These are phyloP conservation scores for Pseudoneurospora amorphoporcata DNA, from an alignment of 495 filamentous ascomycete species.

Conservation along the genomic window DNA sequence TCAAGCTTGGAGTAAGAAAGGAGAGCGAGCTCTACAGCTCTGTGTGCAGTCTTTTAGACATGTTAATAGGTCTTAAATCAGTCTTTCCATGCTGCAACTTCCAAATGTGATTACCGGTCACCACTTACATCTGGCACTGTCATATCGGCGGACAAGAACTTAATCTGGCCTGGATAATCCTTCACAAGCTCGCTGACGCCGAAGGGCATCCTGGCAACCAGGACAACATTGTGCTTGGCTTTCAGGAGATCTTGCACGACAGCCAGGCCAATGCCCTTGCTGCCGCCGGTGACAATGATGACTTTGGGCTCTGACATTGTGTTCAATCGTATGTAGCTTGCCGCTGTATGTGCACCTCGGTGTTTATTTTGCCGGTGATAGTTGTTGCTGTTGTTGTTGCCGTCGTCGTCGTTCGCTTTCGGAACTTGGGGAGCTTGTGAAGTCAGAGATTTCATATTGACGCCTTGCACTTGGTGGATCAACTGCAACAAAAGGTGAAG, in stretches of 20 bases:
- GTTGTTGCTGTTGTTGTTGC: not conserved
- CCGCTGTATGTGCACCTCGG: not conserved
- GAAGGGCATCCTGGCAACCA: slow-evolving; percentile 59
- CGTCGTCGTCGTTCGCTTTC: not conserved
- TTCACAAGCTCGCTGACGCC: slow-evolving; percentile 57
- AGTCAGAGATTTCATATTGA: not conserved
- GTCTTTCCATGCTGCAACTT: not conserved
- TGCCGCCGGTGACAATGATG: slow-evolving; percentile 60
- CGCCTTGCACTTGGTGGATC: not conserved
- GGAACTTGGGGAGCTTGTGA: not conserved
- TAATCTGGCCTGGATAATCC: slow-evolving; percentile 56
- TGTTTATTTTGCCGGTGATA: not conserved
- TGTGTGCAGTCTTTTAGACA: slow-evolving; percentile 39
- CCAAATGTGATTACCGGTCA: not conserved
- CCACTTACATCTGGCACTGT: slow-evolving; percentile 45
- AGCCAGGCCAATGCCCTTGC: slow-evolving; percentile 73
- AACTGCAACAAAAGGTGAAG: not conserved
- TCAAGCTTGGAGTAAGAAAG: slow-evolving; percentile 63
- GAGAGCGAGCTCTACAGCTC: slow-evolving; percentile 52
- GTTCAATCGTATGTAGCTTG: not conserved
- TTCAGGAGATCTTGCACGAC: slow-evolving; percentile 62
- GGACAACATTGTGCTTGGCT: slow-evolving; percentile 59
- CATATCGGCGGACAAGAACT: slow-evolving; percentile 67
- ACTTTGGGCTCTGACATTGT: slow-evolving; percentile 34
- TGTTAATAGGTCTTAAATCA: not conserved